These are phyloP conservation scores for Epichloe coenophiala DNA, from an alignment of 2,329 filamentous ascomycete genomes.

Conservation along the genomic window DNA sequence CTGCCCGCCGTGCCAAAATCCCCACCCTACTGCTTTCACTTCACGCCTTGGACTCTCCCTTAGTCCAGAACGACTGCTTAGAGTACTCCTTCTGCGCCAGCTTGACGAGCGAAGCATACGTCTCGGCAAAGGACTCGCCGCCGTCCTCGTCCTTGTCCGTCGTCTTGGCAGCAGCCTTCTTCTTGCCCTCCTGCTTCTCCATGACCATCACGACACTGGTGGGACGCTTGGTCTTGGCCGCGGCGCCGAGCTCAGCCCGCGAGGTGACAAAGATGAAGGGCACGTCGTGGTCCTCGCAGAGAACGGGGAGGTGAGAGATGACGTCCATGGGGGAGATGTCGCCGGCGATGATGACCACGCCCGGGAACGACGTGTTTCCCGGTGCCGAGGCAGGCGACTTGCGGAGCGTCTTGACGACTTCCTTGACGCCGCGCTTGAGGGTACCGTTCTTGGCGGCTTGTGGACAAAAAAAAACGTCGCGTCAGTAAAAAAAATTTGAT, in stretches of 20 bases:
- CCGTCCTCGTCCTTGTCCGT: constrained; percentile 31
- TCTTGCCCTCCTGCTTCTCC: constrained; percentile 38
- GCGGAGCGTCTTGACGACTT: constrained; percentile 95
- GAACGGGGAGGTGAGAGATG: constrained; percentile 92
- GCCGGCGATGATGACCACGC: constrained; percentile 82
- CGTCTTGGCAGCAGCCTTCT: constrained; percentile 29
- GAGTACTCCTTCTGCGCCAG: constrained; percentile 50
- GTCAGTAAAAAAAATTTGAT: neutral
- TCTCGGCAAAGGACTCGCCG: constrained; percentile 47
- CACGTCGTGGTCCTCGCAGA: constrained; percentile 96
- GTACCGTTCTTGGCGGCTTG: constrained; percentile 94
- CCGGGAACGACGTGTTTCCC: constrained; percentile 48
- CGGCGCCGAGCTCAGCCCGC: constrained; percentile 84
- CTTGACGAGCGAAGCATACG: constrained; percentile 52
- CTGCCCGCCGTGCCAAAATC: no score
- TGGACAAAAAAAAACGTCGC: no score
- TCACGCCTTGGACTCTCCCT: constrained; percentile 21
- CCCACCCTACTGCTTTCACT: neutral
- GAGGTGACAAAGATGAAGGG: constrained; percentile 93
- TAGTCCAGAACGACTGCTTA: constrained; percentile 40
- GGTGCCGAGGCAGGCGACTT: constrained; percentile 67
- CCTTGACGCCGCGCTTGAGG: constrained; percentile 95
- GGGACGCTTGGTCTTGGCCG: constrained; percentile 87
- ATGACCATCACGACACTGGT: constrained; percentile 91
- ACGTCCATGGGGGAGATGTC: constrained; percentile 97